Conservation (phyloP, 106 monocot species). For the Acorus calamus region DNA sequence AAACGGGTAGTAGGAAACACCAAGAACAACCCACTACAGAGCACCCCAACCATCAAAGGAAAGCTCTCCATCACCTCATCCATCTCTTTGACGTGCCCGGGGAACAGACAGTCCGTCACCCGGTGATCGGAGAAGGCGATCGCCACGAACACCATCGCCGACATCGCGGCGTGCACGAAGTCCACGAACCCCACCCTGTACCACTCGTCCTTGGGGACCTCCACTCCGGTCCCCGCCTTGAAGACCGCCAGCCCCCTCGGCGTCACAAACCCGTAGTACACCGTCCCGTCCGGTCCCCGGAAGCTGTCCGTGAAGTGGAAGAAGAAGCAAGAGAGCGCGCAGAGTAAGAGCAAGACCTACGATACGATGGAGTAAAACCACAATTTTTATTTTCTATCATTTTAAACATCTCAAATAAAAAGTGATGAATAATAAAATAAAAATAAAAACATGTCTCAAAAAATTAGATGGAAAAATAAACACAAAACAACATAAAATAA, state of each 20-base stretch:
- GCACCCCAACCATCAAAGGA: constrained; percentile 79
- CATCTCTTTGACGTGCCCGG: constrained; percentile 66
- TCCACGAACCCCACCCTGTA: constrained; percentile 61
- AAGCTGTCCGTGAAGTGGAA: constrained; percentile 99
- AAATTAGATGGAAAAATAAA: no score
- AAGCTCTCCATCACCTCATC: constrained; percentile 96
- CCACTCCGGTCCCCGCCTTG: constrained; percentile 55
- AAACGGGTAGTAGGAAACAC: constrained; percentile 85
- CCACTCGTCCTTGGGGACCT: constrained; percentile 55
- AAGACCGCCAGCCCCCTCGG: constrained; percentile 71
- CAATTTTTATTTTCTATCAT: no score
- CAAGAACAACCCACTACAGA: constrained; percentile 81
- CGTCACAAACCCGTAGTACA: constrained; percentile 89
- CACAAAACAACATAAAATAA: no score
- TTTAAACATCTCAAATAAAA: no score
- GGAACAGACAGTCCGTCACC: constrained; percentile 72
- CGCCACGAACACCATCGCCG: constrained; percentile 78
- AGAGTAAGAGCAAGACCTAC: constrained; percentile 42
- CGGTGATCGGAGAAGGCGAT: constrained; percentile 66
- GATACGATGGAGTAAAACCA: constrained; percentile 53
- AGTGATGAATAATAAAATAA: no score
- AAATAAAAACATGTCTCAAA: no score
- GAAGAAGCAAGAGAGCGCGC: constrained; percentile 81
- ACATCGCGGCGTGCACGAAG: constrained; percentile 71
- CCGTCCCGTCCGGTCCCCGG: constrained; percentile 53